Percentiles rank a stretch among this genome's conserved stretches.
These are phyloP conservation scores for Paramarasmius palmivorus DNA, from an alignment of 1,284 basidiomycete species.

Conservation along the genomic window DNA sequence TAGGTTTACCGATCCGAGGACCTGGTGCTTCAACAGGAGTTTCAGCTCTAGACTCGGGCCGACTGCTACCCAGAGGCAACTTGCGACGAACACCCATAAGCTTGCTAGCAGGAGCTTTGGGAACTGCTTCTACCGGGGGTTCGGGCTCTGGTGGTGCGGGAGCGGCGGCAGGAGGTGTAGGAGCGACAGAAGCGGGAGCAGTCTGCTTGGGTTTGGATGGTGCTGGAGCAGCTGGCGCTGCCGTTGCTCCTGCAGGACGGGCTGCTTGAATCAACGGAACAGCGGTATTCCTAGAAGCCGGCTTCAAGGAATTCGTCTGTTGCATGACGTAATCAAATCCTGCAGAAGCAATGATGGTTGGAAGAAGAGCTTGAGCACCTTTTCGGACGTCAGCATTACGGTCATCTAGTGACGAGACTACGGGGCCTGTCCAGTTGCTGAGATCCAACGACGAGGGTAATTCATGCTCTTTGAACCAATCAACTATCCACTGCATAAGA, in stretches of 20 bases:
- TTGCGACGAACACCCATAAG: conserved; percentile 66
- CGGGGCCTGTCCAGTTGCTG: conserved; percentile 63
- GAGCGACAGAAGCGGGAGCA: conserved; percentile 15
- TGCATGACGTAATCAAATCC: conserved; percentile 89
- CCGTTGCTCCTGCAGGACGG: conserved; percentile 36
- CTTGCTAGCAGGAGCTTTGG: conserved; percentile 44
- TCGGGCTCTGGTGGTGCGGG: conserved; percentile 31
- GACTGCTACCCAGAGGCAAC: conserved; percentile 61
- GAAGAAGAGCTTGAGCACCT: conserved; percentile 82
- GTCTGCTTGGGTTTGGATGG: conserved; percentile 22
- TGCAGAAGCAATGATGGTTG: conserved; percentile 72
- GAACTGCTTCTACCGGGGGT: conserved; percentile 29
- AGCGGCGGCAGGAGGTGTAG: conserved; percentile 20
- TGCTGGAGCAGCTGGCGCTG: conserved; percentile 26
- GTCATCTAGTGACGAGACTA: conserved; percentile 91
- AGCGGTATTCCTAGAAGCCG: conserved; percentile 87
- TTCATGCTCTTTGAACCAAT: conserved; percentile 74
- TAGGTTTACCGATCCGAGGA: conserved; percentile 44
- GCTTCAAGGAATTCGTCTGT: conserved; percentile 85
- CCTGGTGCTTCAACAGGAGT: conserved; percentile 45
- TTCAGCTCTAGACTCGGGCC: conserved; percentile 66
- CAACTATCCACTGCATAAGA: conserved; percentile 83
- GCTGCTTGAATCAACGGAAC: conserved; percentile 87
- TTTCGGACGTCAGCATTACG: conserved; percentile 92
- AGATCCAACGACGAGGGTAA: conserved; percentile 70